phyloP scores from a whole-genome alignment of 75 land plant genomes.

The Cryptomeria japonica region DNA sequence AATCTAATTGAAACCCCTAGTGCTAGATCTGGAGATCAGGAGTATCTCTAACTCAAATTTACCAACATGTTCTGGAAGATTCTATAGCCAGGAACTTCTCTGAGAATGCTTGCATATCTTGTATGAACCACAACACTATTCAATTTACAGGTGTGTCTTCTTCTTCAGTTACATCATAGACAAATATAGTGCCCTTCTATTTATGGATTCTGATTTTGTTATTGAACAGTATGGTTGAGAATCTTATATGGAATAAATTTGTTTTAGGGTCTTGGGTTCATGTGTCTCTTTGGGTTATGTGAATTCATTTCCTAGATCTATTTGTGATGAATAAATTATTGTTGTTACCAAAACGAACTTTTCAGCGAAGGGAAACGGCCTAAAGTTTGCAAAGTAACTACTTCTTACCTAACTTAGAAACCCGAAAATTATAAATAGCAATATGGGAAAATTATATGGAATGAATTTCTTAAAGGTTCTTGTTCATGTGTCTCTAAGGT shows the following conservation, averaged over 20 bases:
- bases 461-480: too few relatives aligned
- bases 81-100: conserved; percentile 37
- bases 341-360: background rate
- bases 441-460: too few relatives aligned
- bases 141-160: conserved; percentile 28
- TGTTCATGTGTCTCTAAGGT: too few relatives aligned
- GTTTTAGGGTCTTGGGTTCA: background rate
- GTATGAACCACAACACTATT: conserved; percentile 47
- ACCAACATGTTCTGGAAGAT: conserved; percentile 34
- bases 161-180: background rate
- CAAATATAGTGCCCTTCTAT: background rate
- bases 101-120: conserved; percentile 47
- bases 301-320: background rate
- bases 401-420: background rate
- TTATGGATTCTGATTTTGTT: background rate
- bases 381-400: too few relatives aligned
- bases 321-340: background rate
- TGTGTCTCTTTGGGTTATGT: background rate
- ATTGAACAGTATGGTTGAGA: background rate
- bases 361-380: too few relatives aligned
- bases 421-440: too few relatives aligned
- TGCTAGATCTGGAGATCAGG: conserved; percentile 33
- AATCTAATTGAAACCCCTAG: conserved; percentile 42
- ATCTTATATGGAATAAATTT: too few relatives aligned
- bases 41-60: conserved; percentile 19